These are phyloP conservation scores for Endogone sp. DNA, from an alignment of 192 early-diverging fungal species.

Conservation along the genomic window DNA sequence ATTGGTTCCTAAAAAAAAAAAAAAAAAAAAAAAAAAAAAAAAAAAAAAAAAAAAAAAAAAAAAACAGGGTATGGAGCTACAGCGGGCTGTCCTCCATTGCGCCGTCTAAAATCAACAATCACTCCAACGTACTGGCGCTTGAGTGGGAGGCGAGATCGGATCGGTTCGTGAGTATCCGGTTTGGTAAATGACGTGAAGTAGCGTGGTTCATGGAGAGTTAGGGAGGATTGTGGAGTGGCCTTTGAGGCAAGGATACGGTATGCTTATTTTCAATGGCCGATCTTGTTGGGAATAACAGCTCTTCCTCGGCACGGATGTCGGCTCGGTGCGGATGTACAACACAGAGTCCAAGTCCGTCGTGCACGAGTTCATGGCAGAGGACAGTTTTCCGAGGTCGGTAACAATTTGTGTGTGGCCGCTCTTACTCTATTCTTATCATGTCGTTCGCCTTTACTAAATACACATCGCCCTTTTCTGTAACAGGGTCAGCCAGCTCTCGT, in stretches of 20 bases:
- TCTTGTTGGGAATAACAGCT: slow-evolving; percentile 41
- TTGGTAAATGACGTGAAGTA: too few relatives aligned
- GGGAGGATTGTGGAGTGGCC: too few relatives aligned
- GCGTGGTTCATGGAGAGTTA: too few relatives aligned
- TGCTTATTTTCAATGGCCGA: too few relatives aligned
- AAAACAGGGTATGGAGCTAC: slow-evolving; percentile 37
- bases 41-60: background rate
- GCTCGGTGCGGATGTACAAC: slow-evolving; percentile 49
- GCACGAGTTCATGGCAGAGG: slow-evolving; percentile 48
- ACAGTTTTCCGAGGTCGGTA: slow-evolving; percentile 38
- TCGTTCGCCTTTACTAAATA: too few relatives aligned
- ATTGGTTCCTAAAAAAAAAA: background rate
- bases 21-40: background rate
- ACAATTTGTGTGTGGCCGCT: background rate
- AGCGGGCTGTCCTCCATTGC: slow-evolving; percentile 20
- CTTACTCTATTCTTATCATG: slow-evolving; percentile 1
- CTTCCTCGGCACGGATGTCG: slow-evolving; percentile 48
- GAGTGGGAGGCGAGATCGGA: slow-evolving; percentile 47
- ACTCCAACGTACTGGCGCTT: slow-evolving; percentile 31
- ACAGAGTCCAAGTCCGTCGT: slow-evolving; percentile 49
- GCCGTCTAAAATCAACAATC: slow-evolving; percentile 28
- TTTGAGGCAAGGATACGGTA: too few relatives aligned
- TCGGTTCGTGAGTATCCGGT: slow-evolving; percentile 26
- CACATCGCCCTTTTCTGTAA: background rate
- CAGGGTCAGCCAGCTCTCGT: slow-evolving; percentile 46